A percentile compares a stretch with the other conserved stretches of the same genome.
Conservation (phyloP, 208 protist genomes). For the Naegleria gruberi region DNA sequence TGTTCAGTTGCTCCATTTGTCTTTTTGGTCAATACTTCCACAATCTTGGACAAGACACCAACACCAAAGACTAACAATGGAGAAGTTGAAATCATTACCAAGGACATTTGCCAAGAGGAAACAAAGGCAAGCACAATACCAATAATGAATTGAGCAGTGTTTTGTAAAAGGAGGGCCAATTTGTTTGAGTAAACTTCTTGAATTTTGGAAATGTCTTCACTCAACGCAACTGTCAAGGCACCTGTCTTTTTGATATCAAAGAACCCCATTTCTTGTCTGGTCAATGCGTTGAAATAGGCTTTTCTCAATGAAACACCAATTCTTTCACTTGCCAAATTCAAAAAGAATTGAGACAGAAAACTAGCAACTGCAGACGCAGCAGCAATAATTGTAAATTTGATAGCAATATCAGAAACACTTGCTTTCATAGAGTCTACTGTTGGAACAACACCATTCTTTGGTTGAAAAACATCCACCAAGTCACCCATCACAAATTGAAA, state of each 20-base stretch:
- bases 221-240: not conserved
- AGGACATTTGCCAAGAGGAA: not conserved
- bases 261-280: not conserved
- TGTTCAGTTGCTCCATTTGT: not conserved
- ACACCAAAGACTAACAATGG: not conserved
- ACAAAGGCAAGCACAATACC: not conserved
- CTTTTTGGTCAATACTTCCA: no score
- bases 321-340: not conserved
- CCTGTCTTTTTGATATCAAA: conserved; percentile 7
- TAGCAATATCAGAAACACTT: not conserved
- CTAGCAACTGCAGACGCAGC: not conserved
- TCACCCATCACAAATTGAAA: not conserved
- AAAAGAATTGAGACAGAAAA: not conserved
- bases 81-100: not conserved
- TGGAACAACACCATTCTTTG: not conserved
- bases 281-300: not conserved
- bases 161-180: not conserved
- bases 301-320: not conserved
- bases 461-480: not conserved
- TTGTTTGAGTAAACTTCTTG: not conserved
- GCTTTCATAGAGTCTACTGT: not conserved
- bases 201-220: not conserved
- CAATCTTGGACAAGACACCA: not conserved
- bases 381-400: not conserved
- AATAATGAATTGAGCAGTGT: not conserved